Evolutionary conservation across 768 basidiomycete genomes (phyloP).

Genomic region (Peribolospora kevripleyi): DNA sequence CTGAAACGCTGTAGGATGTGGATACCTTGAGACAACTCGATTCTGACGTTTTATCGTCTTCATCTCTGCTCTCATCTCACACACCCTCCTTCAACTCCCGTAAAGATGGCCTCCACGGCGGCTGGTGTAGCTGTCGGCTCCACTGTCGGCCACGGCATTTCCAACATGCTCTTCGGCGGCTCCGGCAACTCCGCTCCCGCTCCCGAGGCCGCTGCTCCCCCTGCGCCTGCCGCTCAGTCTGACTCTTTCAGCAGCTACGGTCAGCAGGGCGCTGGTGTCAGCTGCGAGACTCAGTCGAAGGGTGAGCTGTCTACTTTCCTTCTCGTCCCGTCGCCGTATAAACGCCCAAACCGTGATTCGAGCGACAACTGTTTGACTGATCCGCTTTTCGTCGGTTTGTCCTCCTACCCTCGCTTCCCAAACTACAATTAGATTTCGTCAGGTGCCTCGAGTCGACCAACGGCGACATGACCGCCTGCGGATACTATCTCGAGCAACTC

Average conservation of each 20-base stretch:
- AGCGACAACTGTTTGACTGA: neutral
- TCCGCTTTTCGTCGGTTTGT: neutral
- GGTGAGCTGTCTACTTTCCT: slow-evolving; percentile 23
- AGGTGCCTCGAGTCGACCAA: slow-evolving; percentile 62
- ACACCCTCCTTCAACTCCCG: neutral
- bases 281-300: slow-evolving; percentile 60
- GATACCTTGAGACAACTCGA: no score
- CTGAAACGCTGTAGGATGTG: no score
- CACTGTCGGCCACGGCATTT: slow-evolving; percentile 70
- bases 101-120: slow-evolving; percentile 27
- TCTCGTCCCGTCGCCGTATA: neutral
- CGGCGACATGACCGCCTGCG: slow-evolving; percentile 36
- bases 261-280: slow-evolving; percentile 20
- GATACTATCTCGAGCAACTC: slow-evolving; percentile 67
- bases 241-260: slow-evolving; percentile 23
- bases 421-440: slow-evolving; percentile 38
- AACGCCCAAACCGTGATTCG: neutral
- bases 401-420: neutral
- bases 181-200: slow-evolving; percentile 20
- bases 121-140: slow-evolving; percentile 75
- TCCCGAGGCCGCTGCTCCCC: slow-evolving; percentile 27
- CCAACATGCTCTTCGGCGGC: slow-evolving; percentile 69
- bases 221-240: slow-evolving; percentile 19
- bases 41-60: no score
- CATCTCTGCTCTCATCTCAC: no score